Percentiles rank a stretch among this genome's conserved stretches.
Evolutionary conservation across 2,329 filamentous ascomycete species (phyloP).

Genomic region (Xylariaceae sp.): DNA sequence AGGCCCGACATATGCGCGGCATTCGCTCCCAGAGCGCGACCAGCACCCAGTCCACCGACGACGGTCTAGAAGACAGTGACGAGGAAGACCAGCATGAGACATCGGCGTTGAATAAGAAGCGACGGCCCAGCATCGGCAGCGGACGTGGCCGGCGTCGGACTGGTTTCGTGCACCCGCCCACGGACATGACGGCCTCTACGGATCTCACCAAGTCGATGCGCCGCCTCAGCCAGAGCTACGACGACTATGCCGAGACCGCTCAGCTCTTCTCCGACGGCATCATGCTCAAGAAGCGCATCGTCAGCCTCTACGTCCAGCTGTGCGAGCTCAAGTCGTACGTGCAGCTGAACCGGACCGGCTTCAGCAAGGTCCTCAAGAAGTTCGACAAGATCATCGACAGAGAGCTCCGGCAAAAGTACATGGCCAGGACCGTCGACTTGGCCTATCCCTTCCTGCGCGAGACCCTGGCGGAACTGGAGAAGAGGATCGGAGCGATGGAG

Average conservation of each 20-base stretch:
- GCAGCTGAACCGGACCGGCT: conserved; percentile 94
- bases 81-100: conserved; percentile 42
- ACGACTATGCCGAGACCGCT: conserved; percentile 73
- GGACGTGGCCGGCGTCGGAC: conserved; percentile 35
- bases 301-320: conserved; percentile 82
- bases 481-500: conserved; percentile 70
- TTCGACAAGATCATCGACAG: conserved; percentile 94
- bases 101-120: conserved; percentile 44
- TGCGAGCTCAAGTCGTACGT: conserved; percentile 95
- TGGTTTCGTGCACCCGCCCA: conserved; percentile 35
- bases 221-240: conserved; percentile 63
- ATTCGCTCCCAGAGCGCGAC: conserved; percentile 41
- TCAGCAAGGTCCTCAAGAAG: conserved; percentile 94
- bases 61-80: conserved; percentile 54
- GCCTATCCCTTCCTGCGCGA: conserved; percentile 75
- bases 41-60: conserved; percentile 48
- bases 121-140: conserved; percentile 34
- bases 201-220: conserved; percentile 53
- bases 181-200: conserved; percentile 57
- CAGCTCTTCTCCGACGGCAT: conserved; percentile 64
- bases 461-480: conserved; percentile 65
- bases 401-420: conserved; percentile 70
- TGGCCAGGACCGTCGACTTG: conserved; percentile 65
- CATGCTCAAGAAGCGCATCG: conserved; percentile 86
- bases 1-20: conserved; percentile 35